Conservation (phyloP, 2,329 filamentous ascomycete genomes). For the Mariannaea elegans region DNA sequence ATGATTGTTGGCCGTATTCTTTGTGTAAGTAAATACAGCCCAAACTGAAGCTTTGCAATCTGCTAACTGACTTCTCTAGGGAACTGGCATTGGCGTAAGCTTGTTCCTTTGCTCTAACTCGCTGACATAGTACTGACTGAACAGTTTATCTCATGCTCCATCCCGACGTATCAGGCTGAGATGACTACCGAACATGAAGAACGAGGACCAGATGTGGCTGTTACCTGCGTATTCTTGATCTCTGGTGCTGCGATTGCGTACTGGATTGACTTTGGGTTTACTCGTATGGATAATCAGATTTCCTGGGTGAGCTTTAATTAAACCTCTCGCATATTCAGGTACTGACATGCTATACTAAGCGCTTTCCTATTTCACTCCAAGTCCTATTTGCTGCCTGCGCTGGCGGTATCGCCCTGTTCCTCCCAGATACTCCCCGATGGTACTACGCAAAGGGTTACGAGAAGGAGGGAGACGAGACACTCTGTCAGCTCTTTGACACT, state of each 20-base stretch:
- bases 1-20: slow-evolving; percentile 24
- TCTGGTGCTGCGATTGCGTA: slow-evolving; percentile 23
- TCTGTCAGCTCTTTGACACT: slow-evolving; percentile 8
- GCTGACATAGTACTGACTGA: neutral
- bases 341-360: neutral
- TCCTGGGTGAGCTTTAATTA: no score
- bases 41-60: no score
- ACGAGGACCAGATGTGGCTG: slow-evolving; percentile 21
- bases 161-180: slow-evolving; percentile 24
- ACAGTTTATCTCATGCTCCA: slow-evolving; percentile 26
- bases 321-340: no score
- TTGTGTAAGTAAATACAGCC: slow-evolving; percentile 10
- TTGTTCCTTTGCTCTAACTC: neutral
- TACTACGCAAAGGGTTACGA: slow-evolving; percentile 20
- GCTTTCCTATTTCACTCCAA: slow-evolving; percentile 9
- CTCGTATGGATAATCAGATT: slow-evolving; percentile 18
- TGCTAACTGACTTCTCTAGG: neutral
- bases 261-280: slow-evolving; percentile 26
- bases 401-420: slow-evolving; percentile 13
- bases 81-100: slow-evolving; percentile 1
- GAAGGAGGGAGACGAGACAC: slow-evolving; percentile 15
- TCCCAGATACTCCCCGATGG: slow-evolving; percentile 24
- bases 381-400: slow-evolving; percentile 15
- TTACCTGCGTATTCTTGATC: slow-evolving; percentile 21
- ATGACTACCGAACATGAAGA: slow-evolving; percentile 8